A percentile compares a stretch with the other conserved stretches of the same genome.
phyloP scores from a whole-genome alignment of 345 rosid genomes.

The Citrus cavaleriei region DNA sequence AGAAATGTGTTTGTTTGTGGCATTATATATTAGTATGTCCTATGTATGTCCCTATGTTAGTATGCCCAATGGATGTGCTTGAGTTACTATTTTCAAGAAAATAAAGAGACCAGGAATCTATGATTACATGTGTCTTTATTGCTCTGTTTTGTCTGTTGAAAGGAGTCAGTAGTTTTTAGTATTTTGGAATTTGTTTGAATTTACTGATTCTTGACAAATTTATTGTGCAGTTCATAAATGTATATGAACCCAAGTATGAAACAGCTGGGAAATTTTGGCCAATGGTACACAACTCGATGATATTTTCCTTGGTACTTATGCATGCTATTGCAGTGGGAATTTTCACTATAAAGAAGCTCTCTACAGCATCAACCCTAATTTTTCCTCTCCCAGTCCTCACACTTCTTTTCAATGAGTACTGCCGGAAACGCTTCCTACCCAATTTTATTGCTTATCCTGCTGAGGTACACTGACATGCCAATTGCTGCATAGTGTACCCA shows the following conservation, averaged over 20 bases:
- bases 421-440: constrained; percentile 94
- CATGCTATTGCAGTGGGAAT: constrained; percentile 87
- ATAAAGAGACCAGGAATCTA: not conserved
- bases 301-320: constrained; percentile 88
- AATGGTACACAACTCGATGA: constrained; percentile 79
- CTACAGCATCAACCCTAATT: constrained; percentile 61
- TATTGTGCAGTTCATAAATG: constrained; percentile 72
- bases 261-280: constrained; percentile 98
- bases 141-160: not conserved
- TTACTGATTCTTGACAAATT: constrained; percentile 11
- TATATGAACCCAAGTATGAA: constrained; percentile 79
- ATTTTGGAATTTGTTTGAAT: not conserved
- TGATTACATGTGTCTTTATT: not conserved
- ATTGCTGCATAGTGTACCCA: not conserved
- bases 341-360: constrained; percentile 72
- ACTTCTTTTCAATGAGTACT: constrained; percentile 91
- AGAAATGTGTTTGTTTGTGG: not conserved
- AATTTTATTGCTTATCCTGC: constrained; percentile 72
- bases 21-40: not conserved
- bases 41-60: not conserved
- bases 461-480: constrained; percentile 47
- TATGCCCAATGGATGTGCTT: not conserved
- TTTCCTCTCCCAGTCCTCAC: constrained; percentile 80
- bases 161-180: not conserved
- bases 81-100: constrained; percentile 4